Conservation (phyloP, 495 filamentous ascomycete species). For the Physcia stellaris region DNA sequence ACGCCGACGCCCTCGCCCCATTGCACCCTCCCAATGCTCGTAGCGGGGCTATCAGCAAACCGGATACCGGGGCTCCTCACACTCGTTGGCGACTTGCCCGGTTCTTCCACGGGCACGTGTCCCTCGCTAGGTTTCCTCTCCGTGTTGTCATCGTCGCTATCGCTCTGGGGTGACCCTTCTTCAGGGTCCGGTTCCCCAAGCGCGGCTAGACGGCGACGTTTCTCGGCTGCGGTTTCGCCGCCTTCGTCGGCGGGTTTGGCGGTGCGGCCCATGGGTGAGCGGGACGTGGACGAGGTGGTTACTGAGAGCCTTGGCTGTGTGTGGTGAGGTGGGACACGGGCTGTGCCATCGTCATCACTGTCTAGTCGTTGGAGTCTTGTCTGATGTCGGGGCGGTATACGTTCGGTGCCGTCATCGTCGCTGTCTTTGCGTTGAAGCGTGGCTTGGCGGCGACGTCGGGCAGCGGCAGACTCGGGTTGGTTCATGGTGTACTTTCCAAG, state of each 20-base stretch:
- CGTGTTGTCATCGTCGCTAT: constrained; percentile 48
- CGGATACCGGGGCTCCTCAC: constrained; percentile 9
- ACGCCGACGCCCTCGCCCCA: constrained; percentile 15
- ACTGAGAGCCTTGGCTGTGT: neutral
- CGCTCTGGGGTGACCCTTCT: too few species aligned
- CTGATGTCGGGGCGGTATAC: constrained; percentile 30
- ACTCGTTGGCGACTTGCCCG: constrained; percentile 2
- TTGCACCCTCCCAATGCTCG: constrained; percentile 11
- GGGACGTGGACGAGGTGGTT: neutral
- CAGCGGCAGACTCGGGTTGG: constrained; percentile 26
- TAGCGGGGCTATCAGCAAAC: constrained; percentile 13
- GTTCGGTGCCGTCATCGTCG: constrained; percentile 45
- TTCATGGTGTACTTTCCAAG: constrained; percentile 29
- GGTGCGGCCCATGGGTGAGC: neutral
- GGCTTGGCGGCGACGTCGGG: constrained; percentile 32
- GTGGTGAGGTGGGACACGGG: constrained; percentile 35
- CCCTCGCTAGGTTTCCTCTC: constrained; percentile 43
- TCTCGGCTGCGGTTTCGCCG: constrained; percentile 72
- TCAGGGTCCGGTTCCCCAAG: constrained; percentile 44
- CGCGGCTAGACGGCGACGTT: constrained; percentile 69
- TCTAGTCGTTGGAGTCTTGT: constrained; percentile 23
- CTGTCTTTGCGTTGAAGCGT: constrained; percentile 34
- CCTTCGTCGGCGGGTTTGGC: constrained; percentile 6
- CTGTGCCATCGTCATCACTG: constrained; percentile 44
- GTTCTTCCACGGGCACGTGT: constrained; percentile 28